Base-by-base conservation (phyloP, 768 basidiomycete genomes). In the Coprinopsis marcescibilis region DNA sequence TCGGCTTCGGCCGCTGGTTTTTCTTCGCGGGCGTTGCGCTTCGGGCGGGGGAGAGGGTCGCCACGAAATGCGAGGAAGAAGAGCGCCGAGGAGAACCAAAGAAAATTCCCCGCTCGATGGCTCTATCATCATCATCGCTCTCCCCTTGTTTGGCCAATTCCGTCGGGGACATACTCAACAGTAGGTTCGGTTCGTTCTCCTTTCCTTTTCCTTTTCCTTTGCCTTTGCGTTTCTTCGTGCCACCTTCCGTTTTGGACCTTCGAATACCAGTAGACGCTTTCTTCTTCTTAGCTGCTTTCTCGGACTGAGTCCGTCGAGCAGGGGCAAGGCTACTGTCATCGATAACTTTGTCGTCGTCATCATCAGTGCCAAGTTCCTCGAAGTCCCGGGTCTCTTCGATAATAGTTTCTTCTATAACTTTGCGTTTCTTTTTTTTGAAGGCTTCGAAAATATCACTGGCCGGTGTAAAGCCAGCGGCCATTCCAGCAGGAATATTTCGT, bases 401-500 rank as follows among this genome's bases (percentile, higher is more conserved):
- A 15, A 55, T 29, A 20, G 61, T 57, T n/a, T 43, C 41, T 4
- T 6, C 26, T 29, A 56, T 51, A 49, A 72, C 63, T 59, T 71
- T 74, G 60, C 58, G 43, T 35, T 76, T 70, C 68, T 72, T 65
- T 61, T 74, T 64, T 54, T 64, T 65, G 6, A 66, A 39, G 49
- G 62, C 68, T 52, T 81, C 87, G 48, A 70, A 67, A 17, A 87
- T 52, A 43, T 89, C 65, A 19, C 83, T 73, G 1, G 75, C 75
- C 26, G 71, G 75, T 15, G 90, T 77, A 60, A 93, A 93, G 1
- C 82, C 81, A 2, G 71, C 76, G 52, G 70, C 72, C 3, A 88
- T 87, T n/a, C 82, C 82, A 10, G 63, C 60, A 27, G 89, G 90
- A 21, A 91, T 80, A 56, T 91, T 89, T 51, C 85, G 72, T 48